Base-by-base conservation (phyloP, 306 rosid genomes). In the Medicago arabica region DNA sequence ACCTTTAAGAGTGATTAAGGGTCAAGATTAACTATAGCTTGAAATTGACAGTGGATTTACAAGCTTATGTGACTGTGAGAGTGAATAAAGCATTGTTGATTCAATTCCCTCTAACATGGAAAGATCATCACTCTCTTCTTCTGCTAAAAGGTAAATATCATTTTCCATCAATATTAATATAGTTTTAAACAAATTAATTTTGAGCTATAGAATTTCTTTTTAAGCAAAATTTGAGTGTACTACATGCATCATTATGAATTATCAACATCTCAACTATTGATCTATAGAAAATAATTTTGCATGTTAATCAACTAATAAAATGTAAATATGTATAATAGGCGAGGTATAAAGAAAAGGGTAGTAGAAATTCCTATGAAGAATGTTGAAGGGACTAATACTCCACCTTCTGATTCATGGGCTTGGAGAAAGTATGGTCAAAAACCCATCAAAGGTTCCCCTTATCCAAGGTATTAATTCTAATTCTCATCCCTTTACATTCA, bases 341-440 rank as follows among this genome's bases (percentile, higher is more conserved):
- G 71, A 41, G 71, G 71, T 16, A 41, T 66, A 66, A 66, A 66
- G 71, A 66, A 41, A 66, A 66, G 71, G 3, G 71, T 66, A 41
- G 71, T 66, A 3, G 54, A 66, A 41, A 66, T 66, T 13, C 71
- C 71, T 18, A 66, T 66, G 53, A 66, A 40, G 54, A 53, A 66
- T 7, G 71, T 66, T 0, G 71, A 66, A 13, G 51, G 53, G 17
- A 65, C 70, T 40, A 66, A 66, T 21, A 66, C 71, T 41, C 71
- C 71, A 19, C 71, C 71, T 7, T 66, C 71, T 3, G 71, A 66
- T 66, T 66, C 71, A 66, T 66, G 71, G 71, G 54, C 71, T 9
- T 66, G 71, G 71, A 66, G 71, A 66, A 66, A 66, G 10, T 66
- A 66, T 17, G 71, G 71, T 1, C 71, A 66, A 17, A 66, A 66